Base-by-base conservation (phyloP, 2,329 filamentous ascomycete genomes). In the Ophiostoma perfectum region DNA sequence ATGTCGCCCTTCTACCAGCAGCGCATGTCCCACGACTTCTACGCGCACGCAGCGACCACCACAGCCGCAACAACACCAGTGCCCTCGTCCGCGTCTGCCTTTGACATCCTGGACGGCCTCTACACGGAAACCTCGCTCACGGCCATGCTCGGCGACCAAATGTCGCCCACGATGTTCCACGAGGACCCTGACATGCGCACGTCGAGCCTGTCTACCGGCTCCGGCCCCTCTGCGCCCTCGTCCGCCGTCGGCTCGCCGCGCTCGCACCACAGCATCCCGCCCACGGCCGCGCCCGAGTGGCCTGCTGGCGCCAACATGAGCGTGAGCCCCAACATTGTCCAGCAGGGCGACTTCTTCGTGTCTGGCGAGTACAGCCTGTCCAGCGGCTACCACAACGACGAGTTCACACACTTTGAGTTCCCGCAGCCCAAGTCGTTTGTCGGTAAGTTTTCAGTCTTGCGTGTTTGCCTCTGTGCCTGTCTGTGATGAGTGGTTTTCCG, bases 221-320 rank as follows among this genome's bases (percentile, higher is more conserved):
- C 86, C 69, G 88, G 78, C 68, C 85, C 80, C 66, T 90, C 89
- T 66, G 86, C 86, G 4, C 81, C 88, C 6, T 90, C 88, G 0
- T 90, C 88, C 8, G 86, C 85, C 67, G 84, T 88, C 71, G 87
- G 87, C 68, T 91, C 88, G 36, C 88, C 88, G 39, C 85, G 87
- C 73, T 88, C 87, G 1, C 83, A 84, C 71, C 83, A 85, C 74
- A 83, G 83, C 68, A 84, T 85, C 72, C 41, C 63, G 11, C 78
- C 84, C 71, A 84, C 84, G 70, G 80, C 81, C 73, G 82, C 86
- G 66, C 81, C 86, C 63, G 85, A 87, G 70, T 90, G 87, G 86
- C 77, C 82, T 72, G 77, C 81, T 70, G 76, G 80, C 70, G 78
- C 84, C 66, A 83, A 83, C 67, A 79, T 90, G 47, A 85, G 83